phyloP scores from a whole-genome alignment of 805 yeast genomes.

The Metschnikowia bowlesiae region DNA sequence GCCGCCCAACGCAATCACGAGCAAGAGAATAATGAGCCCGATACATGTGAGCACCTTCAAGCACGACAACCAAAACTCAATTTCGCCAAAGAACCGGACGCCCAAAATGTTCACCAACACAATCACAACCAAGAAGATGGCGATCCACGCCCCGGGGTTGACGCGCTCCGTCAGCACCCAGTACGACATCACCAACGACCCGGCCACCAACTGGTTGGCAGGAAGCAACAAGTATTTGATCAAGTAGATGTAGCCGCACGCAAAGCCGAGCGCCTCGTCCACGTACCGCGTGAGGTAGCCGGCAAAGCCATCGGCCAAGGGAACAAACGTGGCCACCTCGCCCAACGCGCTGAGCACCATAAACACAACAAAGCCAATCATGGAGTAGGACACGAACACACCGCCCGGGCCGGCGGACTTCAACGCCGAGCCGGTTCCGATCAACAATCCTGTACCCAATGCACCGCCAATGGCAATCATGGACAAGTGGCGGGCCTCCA shows the following conservation, averaged over 20 bases:
- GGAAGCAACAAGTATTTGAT: slow-evolving; percentile 51
- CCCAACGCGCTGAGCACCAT: slow-evolving; percentile 51
- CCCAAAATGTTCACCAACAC: slow-evolving; percentile 43
- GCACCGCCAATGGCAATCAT: slow-evolving; percentile 85
- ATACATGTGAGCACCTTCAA: slow-evolving; percentile 62
- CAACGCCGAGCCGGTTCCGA: slow-evolving; percentile 71
- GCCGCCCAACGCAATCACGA: slow-evolving; percentile 72
- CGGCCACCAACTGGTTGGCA: slow-evolving; percentile 65
- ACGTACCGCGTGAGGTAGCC: slow-evolving; percentile 62
- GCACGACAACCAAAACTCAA: slow-evolving; percentile 54
- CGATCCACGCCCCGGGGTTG: slow-evolving; percentile 47
- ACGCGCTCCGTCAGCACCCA: slow-evolving; percentile 46
- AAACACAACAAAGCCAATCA: slow-evolving; percentile 68
- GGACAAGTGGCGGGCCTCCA: slow-evolving; percentile 52
- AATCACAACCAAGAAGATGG: slow-evolving; percentile 41
- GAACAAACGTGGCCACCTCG: slow-evolving; percentile 64
- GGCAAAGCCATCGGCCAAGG: slow-evolving; percentile 62
- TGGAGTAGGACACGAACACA: slow-evolving; percentile 58
- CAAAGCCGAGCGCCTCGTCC: slow-evolving; percentile 64
- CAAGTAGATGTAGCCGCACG: slow-evolving; percentile 62
- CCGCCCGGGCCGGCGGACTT: slow-evolving; percentile 68
- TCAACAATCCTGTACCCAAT: slow-evolving; percentile 73
- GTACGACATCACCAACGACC: slow-evolving; percentile 48
- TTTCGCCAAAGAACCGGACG: slow-evolving; percentile 46
- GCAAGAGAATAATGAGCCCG: slow-evolving; percentile 61